phyloP scores from a whole-genome alignment of 1,139 yeast species.

The Kurtzmaniella quercitrusa region DNA sequence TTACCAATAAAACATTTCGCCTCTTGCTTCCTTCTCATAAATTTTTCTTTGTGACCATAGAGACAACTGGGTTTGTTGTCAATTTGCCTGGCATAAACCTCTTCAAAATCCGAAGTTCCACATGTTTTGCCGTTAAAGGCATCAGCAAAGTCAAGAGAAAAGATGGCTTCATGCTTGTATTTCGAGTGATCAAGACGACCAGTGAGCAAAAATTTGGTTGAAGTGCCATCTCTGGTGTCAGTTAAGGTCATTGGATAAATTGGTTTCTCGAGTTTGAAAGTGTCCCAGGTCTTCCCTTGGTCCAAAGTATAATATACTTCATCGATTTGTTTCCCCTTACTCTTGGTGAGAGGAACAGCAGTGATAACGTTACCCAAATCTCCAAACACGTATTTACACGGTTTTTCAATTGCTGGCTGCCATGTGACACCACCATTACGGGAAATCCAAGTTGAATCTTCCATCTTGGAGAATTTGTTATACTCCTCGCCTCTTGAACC shows the following conservation, averaged over 20 bases:
- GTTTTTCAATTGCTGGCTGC: conserved; percentile 52
- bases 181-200: conserved; percentile 18
- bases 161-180: conserved; percentile 20
- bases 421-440: conserved; percentile 78
- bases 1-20: conserved; percentile 67
- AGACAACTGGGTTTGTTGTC: conserved; percentile 59
- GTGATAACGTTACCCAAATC: conserved; percentile 76
- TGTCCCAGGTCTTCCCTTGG: conserved; percentile 68
- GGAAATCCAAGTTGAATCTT: conserved; percentile 52
- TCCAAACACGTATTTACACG: conserved; percentile 62
- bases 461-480: conserved; percentile 14
- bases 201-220: conserved; percentile 53
- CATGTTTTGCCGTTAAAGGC: conserved; percentile 56
- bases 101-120: conserved; percentile 56
- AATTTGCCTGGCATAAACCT: conserved; percentile 56
- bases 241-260: conserved; percentile 45
- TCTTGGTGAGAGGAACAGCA: conserved; percentile 46
- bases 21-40: conserved; percentile 62
- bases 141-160: conserved; percentile 57
- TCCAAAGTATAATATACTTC: conserved; percentile 61
- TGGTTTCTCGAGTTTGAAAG: conserved; percentile 43
- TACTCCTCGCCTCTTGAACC: conserved; percentile 47
- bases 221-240: conserved; percentile 73
- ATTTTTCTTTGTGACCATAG: conserved; percentile 68
- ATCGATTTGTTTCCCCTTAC: conserved; percentile 16